Base-by-base conservation (phyloP, 495 filamentous ascomycete species). In the Lasiosphaeriaceae sp. region DNA sequence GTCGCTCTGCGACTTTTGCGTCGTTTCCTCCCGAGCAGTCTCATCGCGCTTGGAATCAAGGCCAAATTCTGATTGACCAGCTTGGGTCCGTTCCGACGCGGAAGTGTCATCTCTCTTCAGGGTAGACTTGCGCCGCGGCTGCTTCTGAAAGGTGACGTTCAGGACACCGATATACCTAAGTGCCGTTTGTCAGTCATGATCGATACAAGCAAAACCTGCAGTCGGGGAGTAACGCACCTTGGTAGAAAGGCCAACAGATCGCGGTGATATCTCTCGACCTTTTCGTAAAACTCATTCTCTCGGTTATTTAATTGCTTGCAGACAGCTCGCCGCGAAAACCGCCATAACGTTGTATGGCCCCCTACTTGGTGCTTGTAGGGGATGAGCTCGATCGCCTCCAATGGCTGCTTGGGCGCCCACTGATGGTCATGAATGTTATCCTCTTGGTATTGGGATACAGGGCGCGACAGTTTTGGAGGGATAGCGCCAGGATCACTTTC, bases 221-320 rank as follows among this genome's bases (percentile, higher is more conserved):
- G 35, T 22, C 20, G 3, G 34, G 26, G 41, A n/a, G 11, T 11
- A 31, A 77, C 88, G 58, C 81, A 96, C 92, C 90, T 93, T 44
- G 94, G 94, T 54, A 98, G 74, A 72, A 97, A 98, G 21, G 85
- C 82, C 54, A 98, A 75, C 65, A 98, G 79, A 60, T 96, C 86
- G 41, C 92, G 90, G 71, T 98, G 93, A 54, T 88, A 81, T 58
- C 80, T 82, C 75, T 98, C 94, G 60, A 98, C 87, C 52, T 86
- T 94, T 71, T 98, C 94, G 69, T 98, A 98, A 66, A 98, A 98
- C 71, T 96, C 90, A 73, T 98, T 98, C 65, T 98, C 94, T 63
- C 90, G 78, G 65, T 96, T 97, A 70, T 94, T 97, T 59, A 98
- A 81, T 74, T 96, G 90, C 71, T 98, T 98, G 79, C 95, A 97